A percentile compares a stretch with the other conserved stretches of the same genome.
Evolutionary conservation across 1,284 basidiomycete genomes (phyloP).

Genomic region (Pascua sp.): DNA sequence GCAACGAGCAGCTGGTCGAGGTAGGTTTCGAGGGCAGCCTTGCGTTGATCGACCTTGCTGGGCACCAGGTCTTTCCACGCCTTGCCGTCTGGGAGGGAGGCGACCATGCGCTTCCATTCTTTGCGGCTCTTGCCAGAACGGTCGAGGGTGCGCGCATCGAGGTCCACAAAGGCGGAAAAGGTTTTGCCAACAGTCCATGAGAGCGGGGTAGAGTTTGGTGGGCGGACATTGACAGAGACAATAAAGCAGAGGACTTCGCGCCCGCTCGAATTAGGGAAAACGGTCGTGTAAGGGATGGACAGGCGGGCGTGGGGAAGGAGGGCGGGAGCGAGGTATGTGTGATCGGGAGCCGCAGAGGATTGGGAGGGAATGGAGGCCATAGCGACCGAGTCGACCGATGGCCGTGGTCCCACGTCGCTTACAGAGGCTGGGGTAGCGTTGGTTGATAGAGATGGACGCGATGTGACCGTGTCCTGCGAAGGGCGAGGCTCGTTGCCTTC

Average conservation of each 20-base stretch:
- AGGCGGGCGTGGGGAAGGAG: conserved; percentile 44
- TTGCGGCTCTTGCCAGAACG: conserved; percentile 60
- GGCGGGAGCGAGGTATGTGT: conserved; percentile 26
- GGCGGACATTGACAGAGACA: conserved; percentile 38
- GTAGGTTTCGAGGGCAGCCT: conserved; percentile 81
- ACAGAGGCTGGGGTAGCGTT: background rate
- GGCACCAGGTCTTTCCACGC: conserved; percentile 97
- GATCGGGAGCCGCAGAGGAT: conserved; percentile 17
- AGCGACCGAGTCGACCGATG: conserved; percentile 12
- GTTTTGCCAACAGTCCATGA: conserved; percentile 90
- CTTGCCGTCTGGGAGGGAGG: conserved; percentile 78
- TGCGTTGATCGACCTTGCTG: conserved; percentile 89
- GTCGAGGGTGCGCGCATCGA: conserved; percentile 63
- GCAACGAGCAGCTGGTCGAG: conserved; percentile 78
- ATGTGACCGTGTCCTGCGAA: conserved; percentile 25
- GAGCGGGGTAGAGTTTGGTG: conserved; percentile 49
- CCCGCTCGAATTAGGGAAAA: conserved; percentile 42
- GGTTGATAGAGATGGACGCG: conserved; percentile 4
- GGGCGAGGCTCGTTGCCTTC: conserved; percentile 5
- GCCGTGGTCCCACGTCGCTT: conserved; percentile 1
- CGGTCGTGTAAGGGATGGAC: conserved; percentile 42
- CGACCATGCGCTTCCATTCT: conserved; percentile 70
- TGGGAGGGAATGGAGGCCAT: background rate
- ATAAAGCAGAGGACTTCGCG: conserved; percentile 49
- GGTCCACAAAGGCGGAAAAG: conserved; percentile 80